Evolutionary conservation across 192 early-diverging fungal genomes (phyloP).

Genomic region (Coemansia sp.): DNA sequence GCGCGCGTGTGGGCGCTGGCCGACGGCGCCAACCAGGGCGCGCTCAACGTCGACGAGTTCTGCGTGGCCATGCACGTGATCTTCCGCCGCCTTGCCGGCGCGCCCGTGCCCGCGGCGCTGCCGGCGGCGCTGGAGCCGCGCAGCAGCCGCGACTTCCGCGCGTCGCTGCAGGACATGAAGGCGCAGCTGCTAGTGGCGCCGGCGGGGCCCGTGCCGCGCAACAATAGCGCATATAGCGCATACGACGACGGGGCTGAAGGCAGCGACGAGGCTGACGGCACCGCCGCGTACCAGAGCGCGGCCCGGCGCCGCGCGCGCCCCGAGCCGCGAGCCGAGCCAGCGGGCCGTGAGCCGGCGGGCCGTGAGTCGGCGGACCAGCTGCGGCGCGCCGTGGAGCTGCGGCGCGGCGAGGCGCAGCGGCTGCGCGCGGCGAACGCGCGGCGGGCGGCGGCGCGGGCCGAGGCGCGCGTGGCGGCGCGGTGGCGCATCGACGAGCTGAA

Average conservation of each 20-base stretch:
- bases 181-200: slow-evolving; percentile 42
- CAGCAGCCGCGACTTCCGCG: slow-evolving; percentile 75
- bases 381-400: slow-evolving; percentile 17
- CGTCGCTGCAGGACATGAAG: slow-evolving; percentile 50
- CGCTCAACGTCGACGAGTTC: slow-evolving; percentile 92
- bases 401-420: slow-evolving; percentile 11
- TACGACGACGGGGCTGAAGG: neutral
- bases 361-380: slow-evolving; percentile 44
- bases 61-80: slow-evolving; percentile 96
- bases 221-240: neutral
- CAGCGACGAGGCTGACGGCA: slow-evolving; percentile 10
- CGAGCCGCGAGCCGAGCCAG: too few relatives aligned
- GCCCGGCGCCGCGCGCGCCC: slow-evolving; percentile 29
- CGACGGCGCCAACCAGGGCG: slow-evolving; percentile 58
- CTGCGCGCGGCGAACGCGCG: slow-evolving; percentile 2
- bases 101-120: slow-evolving; percentile 70
- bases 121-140: slow-evolving; percentile 85
- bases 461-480: slow-evolving; percentile 29
- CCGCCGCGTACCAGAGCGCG: slow-evolving; percentile 25
- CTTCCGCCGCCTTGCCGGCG: slow-evolving; percentile 79
- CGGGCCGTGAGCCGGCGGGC: too few relatives aligned
- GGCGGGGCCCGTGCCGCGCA: neutral
- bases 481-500: slow-evolving; percentile 47
- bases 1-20: slow-evolving; percentile 54
- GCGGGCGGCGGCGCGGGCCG: slow-evolving; percentile 23